Percentiles rank a stretch among this genome's conserved stretches.
Evolutionary conservation across 2,329 filamentous ascomycete genomes (phyloP).

Genomic region (Neonectria punicea): DNA sequence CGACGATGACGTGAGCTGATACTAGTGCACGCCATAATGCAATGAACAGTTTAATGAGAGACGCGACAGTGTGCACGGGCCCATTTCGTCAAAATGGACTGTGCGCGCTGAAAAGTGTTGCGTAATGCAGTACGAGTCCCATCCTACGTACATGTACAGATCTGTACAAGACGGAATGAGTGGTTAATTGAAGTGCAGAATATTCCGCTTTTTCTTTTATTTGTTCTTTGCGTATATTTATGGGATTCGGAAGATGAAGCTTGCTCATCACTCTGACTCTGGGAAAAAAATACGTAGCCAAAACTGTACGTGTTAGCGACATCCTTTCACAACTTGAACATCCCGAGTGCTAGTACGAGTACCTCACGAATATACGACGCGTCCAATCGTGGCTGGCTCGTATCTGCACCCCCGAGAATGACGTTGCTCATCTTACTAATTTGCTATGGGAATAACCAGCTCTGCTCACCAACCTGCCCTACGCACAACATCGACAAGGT

Average conservation of each 20-base stretch:
- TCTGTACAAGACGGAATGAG: no score
- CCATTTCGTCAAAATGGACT: not conserved
- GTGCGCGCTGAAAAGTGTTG: slow-evolving; percentile 19
- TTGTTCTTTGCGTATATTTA: not conserved
- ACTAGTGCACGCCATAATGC: not conserved
- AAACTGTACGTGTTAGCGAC: no score
- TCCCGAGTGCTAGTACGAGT: not conserved
- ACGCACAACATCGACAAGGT: not conserved
- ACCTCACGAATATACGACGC: no score
- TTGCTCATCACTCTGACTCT: not conserved
- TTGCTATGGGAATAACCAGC: not conserved
- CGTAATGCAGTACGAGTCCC: slow-evolving; percentile 31
- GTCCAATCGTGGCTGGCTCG: not conserved
- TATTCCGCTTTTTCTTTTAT: not conserved
- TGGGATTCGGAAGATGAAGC: no score
- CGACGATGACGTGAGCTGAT: not conserved
- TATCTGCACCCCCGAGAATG: not conserved
- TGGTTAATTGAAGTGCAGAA: not conserved
- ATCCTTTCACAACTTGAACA: not conserved
- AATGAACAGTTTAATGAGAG: not conserved
- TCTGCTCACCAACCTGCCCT: not conserved
- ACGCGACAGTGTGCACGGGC: not conserved
- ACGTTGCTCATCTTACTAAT: not conserved
- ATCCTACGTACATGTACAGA: no score
- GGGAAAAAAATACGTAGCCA: not conserved